Conservation (phyloP, 2,329 filamentous ascomycete species). For the Neospermospora avenae region DNA sequence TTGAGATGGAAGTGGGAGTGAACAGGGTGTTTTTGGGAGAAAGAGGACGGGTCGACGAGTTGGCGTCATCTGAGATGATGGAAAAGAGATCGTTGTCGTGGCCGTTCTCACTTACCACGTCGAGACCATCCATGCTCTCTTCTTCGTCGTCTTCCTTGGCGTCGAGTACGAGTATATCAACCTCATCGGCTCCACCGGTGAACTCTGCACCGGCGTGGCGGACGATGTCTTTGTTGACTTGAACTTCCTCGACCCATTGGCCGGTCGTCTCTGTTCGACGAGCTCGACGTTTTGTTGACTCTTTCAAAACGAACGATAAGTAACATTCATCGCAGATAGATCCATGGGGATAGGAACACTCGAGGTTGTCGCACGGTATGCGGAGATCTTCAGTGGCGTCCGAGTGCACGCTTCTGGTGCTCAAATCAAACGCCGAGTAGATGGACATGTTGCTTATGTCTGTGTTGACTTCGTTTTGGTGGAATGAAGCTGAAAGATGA, state of each 20-base stretch:
- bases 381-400: not conserved
- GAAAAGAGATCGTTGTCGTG: not conserved
- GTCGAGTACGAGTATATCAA: not conserved
- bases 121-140: not conserved
- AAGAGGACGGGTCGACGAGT: not conserved
- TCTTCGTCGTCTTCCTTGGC: not conserved
- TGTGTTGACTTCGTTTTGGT: not conserved
- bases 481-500: not conserved
- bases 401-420: not conserved
- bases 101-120: not conserved
- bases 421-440: not conserved
- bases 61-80: not conserved
- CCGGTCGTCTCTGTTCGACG: not conserved
- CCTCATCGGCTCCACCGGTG: conserved; percentile 2
- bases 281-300: not conserved
- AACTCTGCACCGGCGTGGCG: not conserved
- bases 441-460: not conserved
- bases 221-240: not conserved
- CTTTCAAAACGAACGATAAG: not conserved
- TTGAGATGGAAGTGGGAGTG: not conserved
- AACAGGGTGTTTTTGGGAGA: not conserved
- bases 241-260: conserved; percentile 1
- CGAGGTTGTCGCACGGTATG: not conserved
- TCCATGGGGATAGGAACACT: conserved; percentile 1
- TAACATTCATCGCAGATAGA: not conserved